Evolutionary conservation across 495 filamentous ascomycete genomes (phyloP).

Genomic region (Penicillium pulvis): DNA sequence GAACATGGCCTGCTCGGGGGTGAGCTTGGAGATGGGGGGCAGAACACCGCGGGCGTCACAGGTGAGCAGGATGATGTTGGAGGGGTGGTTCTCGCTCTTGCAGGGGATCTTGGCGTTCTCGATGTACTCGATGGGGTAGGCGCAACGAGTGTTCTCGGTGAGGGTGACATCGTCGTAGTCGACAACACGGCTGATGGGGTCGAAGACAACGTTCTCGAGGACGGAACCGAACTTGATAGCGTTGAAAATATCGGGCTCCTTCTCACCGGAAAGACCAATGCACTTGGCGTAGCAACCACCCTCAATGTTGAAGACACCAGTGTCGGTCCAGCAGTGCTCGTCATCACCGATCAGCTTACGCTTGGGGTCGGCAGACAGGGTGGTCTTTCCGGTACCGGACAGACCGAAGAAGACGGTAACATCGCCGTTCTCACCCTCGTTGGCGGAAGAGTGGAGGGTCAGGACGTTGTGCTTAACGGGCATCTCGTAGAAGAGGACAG

Average conservation of each 20-base stretch:
- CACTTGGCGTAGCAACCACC: constrained; percentile 99
- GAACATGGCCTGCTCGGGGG: constrained; percentile 97
- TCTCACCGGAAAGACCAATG: constrained; percentile 95
- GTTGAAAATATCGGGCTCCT: constrained; percentile 97
- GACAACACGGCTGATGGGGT: constrained; percentile 83
- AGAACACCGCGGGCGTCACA: constrained; percentile 98
- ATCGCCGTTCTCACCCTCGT: constrained; percentile 84
- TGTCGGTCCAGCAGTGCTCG: constrained; percentile 99
- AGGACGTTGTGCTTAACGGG: constrained; percentile 98
- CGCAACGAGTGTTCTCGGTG: constrained; percentile 97
- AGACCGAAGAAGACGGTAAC: constrained; percentile 99
- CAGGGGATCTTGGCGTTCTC: constrained; percentile 98
- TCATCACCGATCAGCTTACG: constrained; percentile 96
- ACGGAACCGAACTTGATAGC: constrained; percentile 97
- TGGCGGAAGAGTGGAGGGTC: constrained; percentile 93
- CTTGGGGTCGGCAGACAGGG: constrained; percentile 94
- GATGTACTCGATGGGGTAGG: constrained; percentile 99
- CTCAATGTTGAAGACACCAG: constrained; percentile 98
- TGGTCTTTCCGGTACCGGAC: constrained; percentile 98
- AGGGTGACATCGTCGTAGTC: constrained; percentile 94
- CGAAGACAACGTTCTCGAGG: constrained; percentile 97
- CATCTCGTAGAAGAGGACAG: constrained; percentile 99
- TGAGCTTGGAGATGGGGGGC: constrained; percentile 96
- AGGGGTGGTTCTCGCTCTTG: constrained; percentile 80
- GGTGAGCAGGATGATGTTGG: constrained; percentile 96